Evolutionary conservation across 1,284 basidiomycete genomes (phyloP).

Genomic region (Peniophora sp.): DNA sequence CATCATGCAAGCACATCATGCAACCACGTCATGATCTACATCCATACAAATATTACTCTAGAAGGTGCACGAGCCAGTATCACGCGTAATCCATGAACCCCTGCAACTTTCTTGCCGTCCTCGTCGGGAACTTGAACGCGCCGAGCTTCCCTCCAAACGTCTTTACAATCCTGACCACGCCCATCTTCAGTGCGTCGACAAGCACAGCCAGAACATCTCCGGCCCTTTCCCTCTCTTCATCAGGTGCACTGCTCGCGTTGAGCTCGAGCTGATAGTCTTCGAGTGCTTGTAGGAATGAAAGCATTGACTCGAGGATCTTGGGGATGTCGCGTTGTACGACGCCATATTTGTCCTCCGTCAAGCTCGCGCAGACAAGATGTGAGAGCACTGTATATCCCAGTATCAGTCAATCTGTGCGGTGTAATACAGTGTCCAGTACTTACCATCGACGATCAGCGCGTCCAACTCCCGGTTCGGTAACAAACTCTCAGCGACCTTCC

Average conservation of each 20-base stretch:
- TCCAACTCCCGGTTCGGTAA: constrained; percentile 55
- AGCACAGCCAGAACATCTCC: constrained; percentile 49
- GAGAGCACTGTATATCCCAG: constrained; percentile 46
- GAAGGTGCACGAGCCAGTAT: too few relatives aligned
- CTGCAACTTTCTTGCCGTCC: constrained; percentile 58
- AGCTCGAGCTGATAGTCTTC: constrained; percentile 54
- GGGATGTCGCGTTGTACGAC: constrained; percentile 80
- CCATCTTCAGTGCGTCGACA: constrained; percentile 58
- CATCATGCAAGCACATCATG: too few relatives aligned
- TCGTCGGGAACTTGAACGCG: constrained; percentile 72
- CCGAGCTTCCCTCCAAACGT: constrained; percentile 70
- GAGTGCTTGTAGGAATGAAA: constrained; percentile 56
- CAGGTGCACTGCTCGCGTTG: constrained; percentile 25
- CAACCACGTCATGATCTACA: too few relatives aligned
- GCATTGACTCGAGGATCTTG: constrained; percentile 66
- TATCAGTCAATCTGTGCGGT: neutral
- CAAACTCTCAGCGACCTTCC: constrained; percentile 42
- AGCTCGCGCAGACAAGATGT: constrained; percentile 61
- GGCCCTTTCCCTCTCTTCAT: constrained; percentile 40
- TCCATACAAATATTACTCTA: too few relatives aligned
- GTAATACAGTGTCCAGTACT: constrained; percentile 11
- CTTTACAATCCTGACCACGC: constrained; percentile 55
- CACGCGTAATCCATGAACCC: constrained; percentile 57
- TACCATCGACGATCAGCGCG: constrained; percentile 50
- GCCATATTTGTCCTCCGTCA: constrained; percentile 75